Conservation (phyloP, 192 early-diverging fungal species). For the Backusella tuberculispora region DNA sequence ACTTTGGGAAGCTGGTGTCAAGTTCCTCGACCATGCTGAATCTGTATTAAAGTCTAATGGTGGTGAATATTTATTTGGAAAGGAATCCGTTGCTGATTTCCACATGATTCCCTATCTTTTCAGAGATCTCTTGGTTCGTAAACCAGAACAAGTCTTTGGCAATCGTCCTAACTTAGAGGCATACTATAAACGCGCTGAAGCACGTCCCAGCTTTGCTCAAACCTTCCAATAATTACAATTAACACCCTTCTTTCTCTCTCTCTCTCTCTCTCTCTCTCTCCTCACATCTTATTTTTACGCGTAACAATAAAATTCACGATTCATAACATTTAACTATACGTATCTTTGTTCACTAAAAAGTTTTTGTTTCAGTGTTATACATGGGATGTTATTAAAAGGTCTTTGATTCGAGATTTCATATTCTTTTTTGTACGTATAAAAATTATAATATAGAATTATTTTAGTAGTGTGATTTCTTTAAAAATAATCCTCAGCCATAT, state of each 20-base stretch:
- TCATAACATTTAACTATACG: no score
- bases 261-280: no score
- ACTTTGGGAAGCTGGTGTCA: constrained; percentile 2
- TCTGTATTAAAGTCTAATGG: not conserved
- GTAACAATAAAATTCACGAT: not conserved
- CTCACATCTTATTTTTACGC: not conserved
- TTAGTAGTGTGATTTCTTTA: no score
- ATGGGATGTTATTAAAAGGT: no score
- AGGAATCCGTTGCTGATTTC: constrained; percentile 23
- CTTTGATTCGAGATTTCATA: no score
- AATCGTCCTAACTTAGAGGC: constrained; percentile 21
- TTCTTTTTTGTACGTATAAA: no score
- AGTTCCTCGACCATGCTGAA: constrained; percentile 24
- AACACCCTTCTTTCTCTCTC: not conserved
- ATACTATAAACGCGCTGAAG: constrained; percentile 22
- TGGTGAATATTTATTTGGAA: constrained; percentile 16
- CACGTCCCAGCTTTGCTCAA: constrained; percentile 20
- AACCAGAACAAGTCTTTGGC: constrained; percentile 14
- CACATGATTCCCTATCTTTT: constrained; percentile 31
- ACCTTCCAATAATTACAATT: constrained; percentile 6
- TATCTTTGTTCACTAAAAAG: no score
- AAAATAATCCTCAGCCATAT: no score
- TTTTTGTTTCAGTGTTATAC: no score
- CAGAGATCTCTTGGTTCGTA: constrained; percentile 16
- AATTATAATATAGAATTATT: no score